Base-by-base conservation (phyloP, 306 rosid species). In the Castanea sativa region DNA sequence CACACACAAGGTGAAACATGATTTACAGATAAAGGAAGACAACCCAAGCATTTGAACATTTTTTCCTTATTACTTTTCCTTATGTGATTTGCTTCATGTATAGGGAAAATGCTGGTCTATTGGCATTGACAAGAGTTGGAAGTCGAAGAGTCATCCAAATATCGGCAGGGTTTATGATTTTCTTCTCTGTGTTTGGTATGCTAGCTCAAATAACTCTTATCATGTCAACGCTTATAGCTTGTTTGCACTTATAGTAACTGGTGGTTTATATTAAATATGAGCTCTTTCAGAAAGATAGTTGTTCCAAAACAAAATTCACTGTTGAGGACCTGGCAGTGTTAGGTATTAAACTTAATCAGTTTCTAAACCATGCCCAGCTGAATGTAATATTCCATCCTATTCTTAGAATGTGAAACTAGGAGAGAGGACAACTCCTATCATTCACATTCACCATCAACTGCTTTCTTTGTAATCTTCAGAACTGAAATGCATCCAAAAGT, bases 91-190 rank as follows among this genome's bases (percentile, higher is more conserved):
- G 23, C 25, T n/a, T 30, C 52, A 30, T 64, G 52, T 32, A 7
- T 55, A 86, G 92, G 75, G 90, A 89, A 82, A 92, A 94, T 84
- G 97, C 95, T 76, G 97, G 97, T 79, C 86, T 91, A 73, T 76
- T 94, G 71, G 99, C 97, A 75, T 78, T 88, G 86, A 92, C 97
- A 53, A 90, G 87, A 79, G 97, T 84, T 33, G 97, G 97, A 81
- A 92, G 95, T 85, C 85, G 97, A 87, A 90, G 97, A 90, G 95
- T 94, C 30, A 89, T 88, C 83, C 97, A 92, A 79, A 88, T 92
- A 72, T 90, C 95, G 82, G 89, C 97, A 57, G 92, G 91, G 60
- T 90, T 92, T 73, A 94, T 91, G 99, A 87, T 94, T 75, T 88
- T 91, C 79, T 94, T 94, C 90, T 90, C 97, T 29, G 20, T 94